Conservation (phyloP, 108 stramenopile species). For the Cyclotella sp. region DNA sequence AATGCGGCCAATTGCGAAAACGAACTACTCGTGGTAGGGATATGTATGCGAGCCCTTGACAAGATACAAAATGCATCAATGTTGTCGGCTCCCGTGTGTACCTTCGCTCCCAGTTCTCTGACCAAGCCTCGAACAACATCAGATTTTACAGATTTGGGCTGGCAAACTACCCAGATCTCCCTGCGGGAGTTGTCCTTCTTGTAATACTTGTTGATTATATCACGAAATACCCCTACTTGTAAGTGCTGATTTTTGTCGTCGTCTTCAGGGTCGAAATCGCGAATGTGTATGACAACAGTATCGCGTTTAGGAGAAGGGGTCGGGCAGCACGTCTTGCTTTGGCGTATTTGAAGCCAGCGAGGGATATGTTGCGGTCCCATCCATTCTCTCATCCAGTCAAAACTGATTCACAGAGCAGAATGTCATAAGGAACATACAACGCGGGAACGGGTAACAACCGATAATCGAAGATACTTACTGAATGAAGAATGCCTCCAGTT, state of each 20-base stretch:
- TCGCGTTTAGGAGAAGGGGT: slow-evolving; percentile 6
- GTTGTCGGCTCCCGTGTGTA: slow-evolving; percentile 25
- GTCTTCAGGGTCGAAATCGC: slow-evolving; percentile 22
- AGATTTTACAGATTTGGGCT: slow-evolving; percentile 21
- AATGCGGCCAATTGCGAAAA: slow-evolving; percentile 20
- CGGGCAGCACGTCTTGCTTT: background rate
- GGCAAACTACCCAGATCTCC: slow-evolving; percentile 18
- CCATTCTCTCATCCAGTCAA: slow-evolving; percentile 24
- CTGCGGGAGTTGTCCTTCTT: background rate
- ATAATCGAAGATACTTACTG: slow-evolving; percentile 6
- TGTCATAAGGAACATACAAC: background rate
- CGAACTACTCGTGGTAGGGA: slow-evolving; percentile 15
- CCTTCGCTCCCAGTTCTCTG: slow-evolving; percentile 5
- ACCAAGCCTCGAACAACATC: slow-evolving; percentile 15
- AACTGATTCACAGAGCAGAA: background rate
- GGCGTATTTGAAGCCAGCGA: slow-evolving; percentile 6
- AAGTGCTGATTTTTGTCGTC: slow-evolving; percentile 24
- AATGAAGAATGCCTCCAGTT: slow-evolving; percentile 24
- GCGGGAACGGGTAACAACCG: background rate
- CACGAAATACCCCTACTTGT: slow-evolving; percentile 11
- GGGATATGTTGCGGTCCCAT: slow-evolving; percentile 8
- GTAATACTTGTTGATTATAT: slow-evolving; percentile 25
- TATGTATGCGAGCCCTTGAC: slow-evolving; percentile 12
- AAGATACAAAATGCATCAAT: slow-evolving; percentile 18
- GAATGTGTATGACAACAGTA: slow-evolving; percentile 21